Base-by-base conservation (phyloP, 257 asterid genomes). In the Solanum piurae region DNA sequence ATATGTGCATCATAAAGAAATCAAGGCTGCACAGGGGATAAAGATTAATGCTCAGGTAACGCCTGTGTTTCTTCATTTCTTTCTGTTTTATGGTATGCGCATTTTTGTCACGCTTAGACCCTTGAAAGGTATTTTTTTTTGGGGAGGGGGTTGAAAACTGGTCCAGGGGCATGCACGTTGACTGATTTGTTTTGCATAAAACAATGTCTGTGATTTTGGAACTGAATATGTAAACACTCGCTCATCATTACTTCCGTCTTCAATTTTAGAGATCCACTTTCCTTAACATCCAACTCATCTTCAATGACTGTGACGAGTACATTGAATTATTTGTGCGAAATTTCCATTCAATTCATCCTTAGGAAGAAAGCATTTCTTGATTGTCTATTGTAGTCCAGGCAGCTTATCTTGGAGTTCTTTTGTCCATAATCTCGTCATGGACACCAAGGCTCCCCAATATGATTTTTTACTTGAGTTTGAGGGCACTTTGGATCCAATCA, bases 11-110 rank as follows among this genome's bases (percentile, higher is more conserved):
- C 98, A 94, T 89, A 97, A 94, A 93, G 98, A 96, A 91, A 97
- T 97, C 91, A 97, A 94, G 93, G 99, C 98, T 90, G 98, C 99
- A 62, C 97, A 93, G 94, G 99, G 99, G 87, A 96, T 97, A 89
- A 97, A 97, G 98, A 95, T 96, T 87, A 91, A 96, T 86, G 99
- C 95, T 33, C 99, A 96, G 99, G 99, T 95, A 92, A 90, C 42
- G 49, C 18, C 80, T 73, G 82, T 36, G 80, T 36, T 73, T 73
- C 82, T 72, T 72, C 12, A 10, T 34, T 73, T 73, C 46, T 34
- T 71, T 71, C 29, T 73, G 46, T 73, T 34, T 73, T 73, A 33
- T 4, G 27, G 29, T 73, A 73, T 73, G 29, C 46, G 2, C 37
- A 37, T 37, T 74, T 74, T 74, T 74, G 83, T 74, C 83, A 36